Base-by-base conservation (phyloP, 202 grass and related monocot species). In the Panicum hallii region DNA sequence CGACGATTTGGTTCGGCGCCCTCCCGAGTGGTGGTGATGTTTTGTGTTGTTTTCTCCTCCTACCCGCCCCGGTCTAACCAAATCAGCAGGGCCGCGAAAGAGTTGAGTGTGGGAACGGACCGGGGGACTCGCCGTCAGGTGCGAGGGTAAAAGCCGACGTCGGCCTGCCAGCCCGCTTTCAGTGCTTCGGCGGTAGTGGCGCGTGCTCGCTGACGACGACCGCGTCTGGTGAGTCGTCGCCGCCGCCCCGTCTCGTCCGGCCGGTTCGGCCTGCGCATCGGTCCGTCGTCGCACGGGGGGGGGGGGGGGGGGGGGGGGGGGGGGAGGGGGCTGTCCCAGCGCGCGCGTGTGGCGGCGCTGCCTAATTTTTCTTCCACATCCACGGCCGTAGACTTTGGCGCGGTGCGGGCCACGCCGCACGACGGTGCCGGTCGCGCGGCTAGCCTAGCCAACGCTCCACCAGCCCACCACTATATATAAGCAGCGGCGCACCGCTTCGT, bases 401-500 rank as follows among this genome's bases (percentile, higher is more conserved):
- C 22, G 19, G 70, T 53, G 28, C 64, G 11, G 43, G 77, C 23
- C 43, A 47, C 36, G 10, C 11, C 74, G 22, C 75, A 56, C 55
- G 55, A n/a, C 56, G 20, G 4, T 38, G 36, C 36, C 36, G 36
- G 36, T 38, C 36, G 36, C 36, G 36, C 36, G 36, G 36, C 36
- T 38, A 38, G 36, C 36, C 36, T 38, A 16, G 4, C 1, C 52
- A 12, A 3, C 56, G 20, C 52, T 1, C 44, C 36, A 38, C 14
- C 43, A 54, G 34, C 12, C 19, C 30, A 32, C n/a, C 38, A 12
- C 87, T 84, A 89, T 75, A 84, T 80, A 84, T 11, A 74, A 74
- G 74, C 44, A 20, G 22, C 13, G 47, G 9, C 47, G 47, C 47
- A 13, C 43, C 5, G 43, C 47, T 49, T 49, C 47, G 47, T 48